Evolutionary conservation across 495 filamentous ascomycete genomes (phyloP), one percentile per base, ranked within the genome.

Genomic region (Pyronema domesticum): DNA sequence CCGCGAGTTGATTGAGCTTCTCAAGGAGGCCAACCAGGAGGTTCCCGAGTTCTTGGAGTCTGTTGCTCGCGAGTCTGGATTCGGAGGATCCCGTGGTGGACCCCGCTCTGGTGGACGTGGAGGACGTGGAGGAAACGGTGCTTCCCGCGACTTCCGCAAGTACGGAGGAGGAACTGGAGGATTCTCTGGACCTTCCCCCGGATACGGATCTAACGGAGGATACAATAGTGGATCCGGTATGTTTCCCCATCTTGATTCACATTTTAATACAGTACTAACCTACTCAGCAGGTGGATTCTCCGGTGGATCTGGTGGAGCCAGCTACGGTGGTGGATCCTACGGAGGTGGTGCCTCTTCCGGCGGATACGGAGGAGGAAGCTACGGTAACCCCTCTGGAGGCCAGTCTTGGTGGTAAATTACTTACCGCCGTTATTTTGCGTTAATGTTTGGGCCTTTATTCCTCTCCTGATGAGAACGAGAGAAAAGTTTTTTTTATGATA

Each of bases 371-470:
- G 67, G 70, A 43, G 80, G 82, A 57, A 67, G 75, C 62, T 86
- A 87, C 68, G 89, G 88, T 66, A 93, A 93, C 72, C 86, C 86
- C 55, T 81, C 82, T 53, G 86, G 83, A 60, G 83, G 84, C 68
- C 85, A 80, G 58, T 89, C 82, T 59, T 98, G 91, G 91, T 98
- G 89, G 91, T 95, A 94, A 76, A 80, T 52, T 48, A 60, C 55
- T 43, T 40, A 19, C 48, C 57, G 39, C 57, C 57, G 35, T 67
- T 36, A 57, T 48, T 45, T 63, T 61, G 61, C 61, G 61, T 63
- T 47, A 60, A 57, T 55, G 55, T 56, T 57, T 65, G 51, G 64
- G 58, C 51, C 42, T 55, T 55, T 53, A 51, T 49, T 51, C 55
- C 46, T 59, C 60, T 42, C 63, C 54, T 54, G 60, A 63, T 58